These are phyloP conservation scores for Leccinum cinnamomeum DNA, from an alignment of 1,284 basidiomycete genomes.

Conservation along the genomic window DNA sequence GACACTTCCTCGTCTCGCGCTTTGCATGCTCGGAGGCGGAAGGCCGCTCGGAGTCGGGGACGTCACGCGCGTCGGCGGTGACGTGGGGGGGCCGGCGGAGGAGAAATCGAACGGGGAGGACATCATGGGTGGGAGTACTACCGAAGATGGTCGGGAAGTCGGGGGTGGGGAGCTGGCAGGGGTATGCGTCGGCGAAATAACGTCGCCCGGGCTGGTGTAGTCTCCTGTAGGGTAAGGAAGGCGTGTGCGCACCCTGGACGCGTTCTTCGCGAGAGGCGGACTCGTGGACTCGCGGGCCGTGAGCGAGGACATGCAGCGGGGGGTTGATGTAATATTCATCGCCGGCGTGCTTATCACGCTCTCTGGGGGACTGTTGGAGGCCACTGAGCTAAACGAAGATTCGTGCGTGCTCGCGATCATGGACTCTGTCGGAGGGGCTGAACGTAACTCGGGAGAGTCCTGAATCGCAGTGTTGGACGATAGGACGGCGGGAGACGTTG, in stretches of 20 bases:
- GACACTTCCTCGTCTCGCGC: slow-evolving; percentile 46
- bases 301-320: slow-evolving; percentile 35
- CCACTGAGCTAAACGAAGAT: slow-evolving; percentile 26
- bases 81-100: slow-evolving; percentile 8
- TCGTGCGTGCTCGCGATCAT: slow-evolving; percentile 36
- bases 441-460: slow-evolving; percentile 43
- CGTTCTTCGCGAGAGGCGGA: slow-evolving; percentile 52
- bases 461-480: slow-evolving; percentile 52
- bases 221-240: slow-evolving; percentile 80
- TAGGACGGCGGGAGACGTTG: slow-evolving; percentile 54
- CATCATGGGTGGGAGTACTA: slow-evolving; percentile 29
- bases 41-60: slow-evolving; percentile 33
- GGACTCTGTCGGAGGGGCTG: slow-evolving; percentile 42
- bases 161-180: slow-evolving; percentile 57
- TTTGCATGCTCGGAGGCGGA: slow-evolving; percentile 36
- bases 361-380: slow-evolving; percentile 21
- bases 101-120: slow-evolving; percentile 27
- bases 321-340: slow-evolving; percentile 34
- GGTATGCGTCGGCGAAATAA: slow-evolving; percentile 47
- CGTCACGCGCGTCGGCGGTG: slow-evolving; percentile 24
- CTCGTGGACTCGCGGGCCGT: slow-evolving; percentile 62
- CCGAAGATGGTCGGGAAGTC: slow-evolving; percentile 27
- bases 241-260: slow-evolving; percentile 46
- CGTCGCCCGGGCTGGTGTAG: slow-evolving; percentile 59
- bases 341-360: slow-evolving; percentile 20